Base-by-base conservation (phyloP, 169 alveolate genomes). In the Neospora caninum region DNA sequence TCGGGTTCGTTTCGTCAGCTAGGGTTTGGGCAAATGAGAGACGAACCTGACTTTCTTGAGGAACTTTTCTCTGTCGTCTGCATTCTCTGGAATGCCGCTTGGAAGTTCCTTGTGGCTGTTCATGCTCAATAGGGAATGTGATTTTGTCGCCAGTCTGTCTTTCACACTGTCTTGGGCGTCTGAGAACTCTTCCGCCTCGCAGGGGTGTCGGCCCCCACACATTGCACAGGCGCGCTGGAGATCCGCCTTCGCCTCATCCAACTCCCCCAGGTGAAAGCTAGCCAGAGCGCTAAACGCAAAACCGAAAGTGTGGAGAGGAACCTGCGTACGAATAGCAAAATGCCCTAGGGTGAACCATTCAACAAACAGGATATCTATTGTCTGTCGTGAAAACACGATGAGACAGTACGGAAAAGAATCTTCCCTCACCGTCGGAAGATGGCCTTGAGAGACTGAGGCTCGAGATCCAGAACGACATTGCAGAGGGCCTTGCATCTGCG, bases 401-500 rank as follows among this genome's bases (percentile, higher is more conserved):
- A n/a, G n/a, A 20, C 45, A 73, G n/a, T 13, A 16, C 41, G 31
- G 80, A 27, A 13, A 73, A 73, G 31, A 31, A 6, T 6, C 67
- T 41, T 20, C 1, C 7, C 89, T 82, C 89, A 82, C 89, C 89
- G 22, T 38, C 89, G 2, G 64, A 82, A 82, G 69, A 82, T 29
- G 10, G 89, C 89, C 89, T 82, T 82, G 16, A 82, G 89, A 4
- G 67, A 82, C 31, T 38, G n/a, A 42, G 89, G 64, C 38, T 82
- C 89, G 34, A 82, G 89, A 6, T 38, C 41, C 18, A 82, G 67
- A 42, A 49, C 89, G 18, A 82, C 89, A 31, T 82, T 42, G 89
- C 89, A 82, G n/a, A 82, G 89, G 1, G 89, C 89, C 41, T 82
- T 82, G 64, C 89, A 82, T 42, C 89, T 82, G 89, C 64, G 36